Evolutionary conservation across 2,329 filamentous ascomycete species (phyloP), one percentile per base, ranked within the genome.

Genomic region (Graphiopsis chlorocephala): DNA sequence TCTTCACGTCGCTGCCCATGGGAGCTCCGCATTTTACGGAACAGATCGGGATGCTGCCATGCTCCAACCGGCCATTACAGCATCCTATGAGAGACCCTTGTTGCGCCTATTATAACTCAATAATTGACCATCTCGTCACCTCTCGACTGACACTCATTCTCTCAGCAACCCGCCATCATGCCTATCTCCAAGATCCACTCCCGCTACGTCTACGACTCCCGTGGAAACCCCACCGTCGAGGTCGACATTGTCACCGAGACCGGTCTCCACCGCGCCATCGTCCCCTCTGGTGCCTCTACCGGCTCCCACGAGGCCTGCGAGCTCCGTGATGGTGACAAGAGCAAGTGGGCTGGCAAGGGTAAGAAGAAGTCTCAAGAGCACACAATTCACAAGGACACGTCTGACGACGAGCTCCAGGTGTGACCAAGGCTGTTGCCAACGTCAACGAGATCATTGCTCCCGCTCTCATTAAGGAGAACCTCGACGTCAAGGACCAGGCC

Each of bases 151-250:
- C 59, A 42, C 23, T 31, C 20, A 12, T n/a, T 14, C 38, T 25
- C 26, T 50, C 60, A 62, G 48, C 60, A 62, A 38, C 52, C 55
- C 66, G 64, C 66, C 82, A 93, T 78, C 72, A 99, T 99, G 95
- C 84, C 91, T 72, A 83, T 83, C 77, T 78, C 78, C 72, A 83
- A 83, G 78, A 83, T 84, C 75, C 81, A 84, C 79, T 81, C 81
- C 70, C 82, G 95, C 79, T 93, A 90, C 78, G 93, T 99, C 85
- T 99, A 84, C 88, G 95, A 99, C 88, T 98, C 95, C 81, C 94
- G 95, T 73, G 88, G 88, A 80, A 99, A 99, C 89, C 95, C 95
- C 77, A 99, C 95, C 79, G 94, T 97, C 78, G 94, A 98, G 87
- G 94, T 98, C 76, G 94, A 97, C 80, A 88, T 97, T 75, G 90